phyloP scores from a whole-genome alignment of 2,329 filamentous ascomycete species.

The Shiraia sp. region DNA sequence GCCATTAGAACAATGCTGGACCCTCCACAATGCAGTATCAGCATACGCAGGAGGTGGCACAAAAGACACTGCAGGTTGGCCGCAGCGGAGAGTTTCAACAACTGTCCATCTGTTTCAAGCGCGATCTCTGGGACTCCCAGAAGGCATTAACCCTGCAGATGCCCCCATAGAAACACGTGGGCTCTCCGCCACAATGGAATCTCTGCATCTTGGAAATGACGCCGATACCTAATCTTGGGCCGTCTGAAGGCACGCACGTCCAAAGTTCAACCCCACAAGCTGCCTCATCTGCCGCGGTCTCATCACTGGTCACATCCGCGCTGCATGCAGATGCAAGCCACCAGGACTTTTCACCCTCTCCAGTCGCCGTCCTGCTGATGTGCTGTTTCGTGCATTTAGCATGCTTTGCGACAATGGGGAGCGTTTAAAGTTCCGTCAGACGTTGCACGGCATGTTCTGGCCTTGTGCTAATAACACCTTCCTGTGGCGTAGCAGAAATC shows the following conservation, averaged over 20 bases:
- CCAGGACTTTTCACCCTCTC: slow-evolving; percentile 9
- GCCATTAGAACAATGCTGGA: slow-evolving; percentile 4
- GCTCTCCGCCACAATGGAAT: slow-evolving; percentile 14
- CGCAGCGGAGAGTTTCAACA: slow-evolving; percentile 13
- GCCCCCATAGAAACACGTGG: slow-evolving; percentile 14
- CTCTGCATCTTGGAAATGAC: slow-evolving; percentile 8
- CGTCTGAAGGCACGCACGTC: slow-evolving; percentile 2
- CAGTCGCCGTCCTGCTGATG: slow-evolving; percentile 7
- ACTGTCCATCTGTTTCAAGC: slow-evolving; percentile 13
- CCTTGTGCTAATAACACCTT: slow-evolving; percentile 5
- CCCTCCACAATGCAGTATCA: slow-evolving; percentile 6
- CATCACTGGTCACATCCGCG: slow-evolving; percentile 3
- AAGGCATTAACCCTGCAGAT: slow-evolving; percentile 14
- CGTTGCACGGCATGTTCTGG: slow-evolving; percentile 18
- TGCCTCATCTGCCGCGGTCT: slow-evolving; percentile 11
- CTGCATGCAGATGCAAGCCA: slow-evolving; percentile 17
- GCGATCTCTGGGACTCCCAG: slow-evolving; percentile 15
- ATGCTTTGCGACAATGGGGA: slow-evolving; percentile 16
- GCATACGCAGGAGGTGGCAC: slow-evolving; percentile 5
- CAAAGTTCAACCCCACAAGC: slow-evolving; percentile 7
- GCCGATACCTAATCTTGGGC: slow-evolving; percentile 9
- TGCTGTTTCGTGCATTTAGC: slow-evolving; percentile 7
- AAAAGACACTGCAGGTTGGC: slow-evolving; percentile 10
- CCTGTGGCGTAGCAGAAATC: no score
- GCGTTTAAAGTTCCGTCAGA: slow-evolving; percentile 17